Evolutionary conservation across 2,329 filamentous ascomycete genomes (phyloP).

Genomic region (Fusarium multiceps): DNA sequence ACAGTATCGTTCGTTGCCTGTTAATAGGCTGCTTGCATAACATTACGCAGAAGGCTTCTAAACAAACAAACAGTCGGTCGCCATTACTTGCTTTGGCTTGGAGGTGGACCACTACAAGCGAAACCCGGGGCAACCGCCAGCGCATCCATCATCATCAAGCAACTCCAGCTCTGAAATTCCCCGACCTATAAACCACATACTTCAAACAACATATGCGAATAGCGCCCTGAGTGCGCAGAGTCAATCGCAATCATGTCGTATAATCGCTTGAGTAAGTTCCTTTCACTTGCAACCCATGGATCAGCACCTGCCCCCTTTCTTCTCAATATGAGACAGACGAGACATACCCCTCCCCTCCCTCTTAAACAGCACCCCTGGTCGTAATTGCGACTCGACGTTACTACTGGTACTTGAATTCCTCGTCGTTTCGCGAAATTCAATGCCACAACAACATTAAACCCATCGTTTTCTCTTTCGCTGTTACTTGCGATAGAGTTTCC

Average conservation of each 20-base stretch:
- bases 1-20: slow-evolving; percentile 5
- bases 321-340: slow-evolving; percentile 37
- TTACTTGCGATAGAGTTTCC: slow-evolving; percentile 9
- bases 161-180: slow-evolving; percentile 6
- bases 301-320: slow-evolving; percentile 36
- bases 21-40: slow-evolving; percentile 10
- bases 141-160: slow-evolving; percentile 18
- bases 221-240: slow-evolving; percentile 43
- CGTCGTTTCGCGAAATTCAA: background rate
- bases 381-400: slow-evolving; percentile 23
- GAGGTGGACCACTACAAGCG: slow-evolving; percentile 10
- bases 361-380: slow-evolving; percentile 35
- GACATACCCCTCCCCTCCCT: slow-evolving; percentile 42
- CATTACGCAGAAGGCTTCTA: slow-evolving; percentile 14
- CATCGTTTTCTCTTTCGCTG: background rate
- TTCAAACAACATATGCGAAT: slow-evolving; percentile 4
- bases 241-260: slow-evolving; percentile 70
- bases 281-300: slow-evolving; percentile 27
- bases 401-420: slow-evolving; percentile 1
- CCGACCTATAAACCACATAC: slow-evolving; percentile 18
- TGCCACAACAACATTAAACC: background rate
- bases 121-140: slow-evolving; percentile 44
- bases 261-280: slow-evolving; percentile 75
- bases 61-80: slow-evolving; percentile 4
- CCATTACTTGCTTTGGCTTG: slow-evolving; percentile 7